Evolutionary conservation across 768 basidiomycete genomes (phyloP).

Genomic region (Rhodotorula kratochvilovae): DNA sequence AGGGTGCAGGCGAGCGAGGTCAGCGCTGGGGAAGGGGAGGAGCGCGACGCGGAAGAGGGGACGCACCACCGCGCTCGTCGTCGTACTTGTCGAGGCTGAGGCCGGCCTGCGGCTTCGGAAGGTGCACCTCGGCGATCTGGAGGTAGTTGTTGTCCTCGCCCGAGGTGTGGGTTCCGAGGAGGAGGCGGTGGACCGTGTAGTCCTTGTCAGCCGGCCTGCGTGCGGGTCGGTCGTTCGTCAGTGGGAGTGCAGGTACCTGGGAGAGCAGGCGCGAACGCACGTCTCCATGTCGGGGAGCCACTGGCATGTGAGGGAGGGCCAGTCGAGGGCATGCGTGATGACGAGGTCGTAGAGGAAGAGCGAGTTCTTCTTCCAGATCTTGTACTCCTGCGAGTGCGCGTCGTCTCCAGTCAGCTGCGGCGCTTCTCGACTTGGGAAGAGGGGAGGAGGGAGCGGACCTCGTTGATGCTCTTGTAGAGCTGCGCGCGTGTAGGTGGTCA

Average conservation of each 20-base stretch:
- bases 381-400: slow-evolving; percentile 26
- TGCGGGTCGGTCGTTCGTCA: background rate
- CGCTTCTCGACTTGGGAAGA: too few relatives aligned
- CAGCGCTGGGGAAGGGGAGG: background rate
- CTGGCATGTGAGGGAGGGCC: slow-evolving; percentile 96
- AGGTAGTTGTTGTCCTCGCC: slow-evolving; percentile 89
- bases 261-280: slow-evolving; percentile 53
- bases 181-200: slow-evolving; percentile 88
- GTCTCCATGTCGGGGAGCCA: slow-evolving; percentile 97
- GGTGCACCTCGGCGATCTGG: slow-evolving; percentile 88
- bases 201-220: slow-evolving; percentile 80
- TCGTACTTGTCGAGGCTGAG: slow-evolving; percentile 78
- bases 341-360: slow-evolving; percentile 97
- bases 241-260: background rate
- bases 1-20: background rate
- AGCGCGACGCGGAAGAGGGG: background rate
- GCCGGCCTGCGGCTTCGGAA: slow-evolving; percentile 80
- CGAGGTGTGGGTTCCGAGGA: slow-evolving; percentile 96
- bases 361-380: slow-evolving; percentile 53
- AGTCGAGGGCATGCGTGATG: slow-evolving; percentile 94
- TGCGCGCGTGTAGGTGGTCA: background rate
- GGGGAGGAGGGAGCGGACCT: slow-evolving; percentile 10
- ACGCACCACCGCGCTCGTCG: slow-evolving; percentile 71
- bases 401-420: background rate
- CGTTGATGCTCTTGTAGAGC: slow-evolving; percentile 41